Conservation (phyloP, 495 filamentous ascomycete genomes). For the Talaromyces liani region DNA sequence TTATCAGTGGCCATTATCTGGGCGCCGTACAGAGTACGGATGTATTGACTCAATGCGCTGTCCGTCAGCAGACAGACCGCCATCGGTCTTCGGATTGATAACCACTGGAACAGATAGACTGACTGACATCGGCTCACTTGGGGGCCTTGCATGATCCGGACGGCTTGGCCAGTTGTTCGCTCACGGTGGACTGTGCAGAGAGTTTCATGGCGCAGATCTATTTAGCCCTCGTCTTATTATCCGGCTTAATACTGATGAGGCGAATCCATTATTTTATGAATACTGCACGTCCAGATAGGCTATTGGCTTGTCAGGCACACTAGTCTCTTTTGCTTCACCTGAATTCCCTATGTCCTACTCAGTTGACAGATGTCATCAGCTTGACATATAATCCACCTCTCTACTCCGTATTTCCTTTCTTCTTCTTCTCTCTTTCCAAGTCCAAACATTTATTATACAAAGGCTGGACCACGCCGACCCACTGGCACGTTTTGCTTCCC, state of each 20-base stretch:
- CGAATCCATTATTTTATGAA: background rate
- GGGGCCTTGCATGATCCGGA: background rate
- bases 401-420: background rate
- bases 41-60: background rate
- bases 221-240: background rate
- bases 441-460: background rate
- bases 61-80: background rate
- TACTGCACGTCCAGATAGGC: background rate
- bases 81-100: too few relatives aligned
- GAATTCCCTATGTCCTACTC: background rate
- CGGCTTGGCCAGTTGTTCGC: too few relatives aligned
- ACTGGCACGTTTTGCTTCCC: background rate
- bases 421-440: background rate
- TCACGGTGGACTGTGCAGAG: background rate
- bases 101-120: background rate
- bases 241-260: background rate
- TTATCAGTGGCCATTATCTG: background rate
- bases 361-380: background rate
- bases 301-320: background rate
- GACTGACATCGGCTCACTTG: background rate
- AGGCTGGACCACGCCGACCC: background rate
- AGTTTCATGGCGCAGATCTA: background rate
- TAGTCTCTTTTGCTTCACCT: slow-evolving; percentile 6
- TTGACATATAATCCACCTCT: background rate
- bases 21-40: background rate